Percentiles rank a stretch among this genome's conserved stretches.
These are phyloP conservation scores for Melampsora larici-populina DNA, from an alignment of 1,284 basidiomycete genomes.

Conservation along the genomic window DNA sequence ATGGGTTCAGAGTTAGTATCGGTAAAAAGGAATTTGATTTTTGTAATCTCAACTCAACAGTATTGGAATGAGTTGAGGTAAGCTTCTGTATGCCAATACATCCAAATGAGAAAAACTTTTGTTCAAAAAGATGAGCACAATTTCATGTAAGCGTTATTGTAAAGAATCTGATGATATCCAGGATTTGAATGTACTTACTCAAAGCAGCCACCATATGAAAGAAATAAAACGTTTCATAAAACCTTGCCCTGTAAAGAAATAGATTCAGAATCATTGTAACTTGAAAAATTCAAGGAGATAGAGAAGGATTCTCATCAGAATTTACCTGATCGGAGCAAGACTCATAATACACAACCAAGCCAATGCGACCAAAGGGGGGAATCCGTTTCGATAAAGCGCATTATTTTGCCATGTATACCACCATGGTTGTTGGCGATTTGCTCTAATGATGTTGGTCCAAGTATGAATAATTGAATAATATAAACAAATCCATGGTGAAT, in stretches of 20 bases:
- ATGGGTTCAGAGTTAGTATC: too few relatives aligned
- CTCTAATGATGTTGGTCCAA: slow-evolving; percentile 27
- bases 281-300: too few relatives aligned
- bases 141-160: too few relatives aligned
- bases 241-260: slow-evolving; percentile 16
- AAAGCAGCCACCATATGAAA: slow-evolving; percentile 36
- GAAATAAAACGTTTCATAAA: slow-evolving; percentile 39
- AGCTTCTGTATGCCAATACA: slow-evolving; percentile 5
- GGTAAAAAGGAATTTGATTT: too few relatives aligned
- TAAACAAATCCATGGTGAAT: slow-evolving; percentile 42
- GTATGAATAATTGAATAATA: slow-evolving; percentile 36
- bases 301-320: too few relatives aligned
- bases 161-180: too few relatives aligned
- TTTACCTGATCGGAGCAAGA: slow-evolving; percentile 32
- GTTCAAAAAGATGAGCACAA: neutral
- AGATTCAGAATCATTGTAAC: too few relatives aligned
- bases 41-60: too few relatives aligned
- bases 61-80: too few relatives aligned
- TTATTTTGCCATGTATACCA: slow-evolving; percentile 13
- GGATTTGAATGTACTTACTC: neutral
- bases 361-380: slow-evolving; percentile 24
- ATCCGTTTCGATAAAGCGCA: slow-evolving; percentile 35
- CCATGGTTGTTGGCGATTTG: slow-evolving; percentile 26
- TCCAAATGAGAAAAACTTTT: slow-evolving; percentile 25
- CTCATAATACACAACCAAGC: slow-evolving; percentile 42